Conservation (phyloP, 768 basidiomycete species). For the Mycena sanguinolenta region DNA sequence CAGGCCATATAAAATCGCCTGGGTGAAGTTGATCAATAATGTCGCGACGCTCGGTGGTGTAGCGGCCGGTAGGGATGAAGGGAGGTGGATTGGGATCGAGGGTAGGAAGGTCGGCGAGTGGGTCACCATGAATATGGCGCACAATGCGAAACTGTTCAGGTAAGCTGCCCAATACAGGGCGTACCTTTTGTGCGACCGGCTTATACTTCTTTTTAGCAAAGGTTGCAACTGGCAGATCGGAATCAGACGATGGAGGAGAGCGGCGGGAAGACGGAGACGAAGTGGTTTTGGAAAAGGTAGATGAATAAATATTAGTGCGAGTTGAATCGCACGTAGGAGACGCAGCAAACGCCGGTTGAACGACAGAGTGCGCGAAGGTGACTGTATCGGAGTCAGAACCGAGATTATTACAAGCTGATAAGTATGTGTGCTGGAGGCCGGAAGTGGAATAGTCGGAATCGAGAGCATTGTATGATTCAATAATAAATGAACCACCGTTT, state of each 20-base stretch:
- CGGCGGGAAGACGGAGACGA: neutral
- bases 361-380: neutral
- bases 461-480: neutral
- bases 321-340: constrained; percentile 1
- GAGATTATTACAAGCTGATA: neutral
- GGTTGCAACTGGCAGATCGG: neutral
- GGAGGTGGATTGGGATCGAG: constrained; percentile 26
- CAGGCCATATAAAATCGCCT: constrained; percentile 29
- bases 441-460: neutral
- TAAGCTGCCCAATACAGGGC: constrained; percentile 30
- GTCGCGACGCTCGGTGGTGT: constrained; percentile 20
- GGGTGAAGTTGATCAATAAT: constrained; percentile 18
- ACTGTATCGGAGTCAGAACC: neutral
- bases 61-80: constrained; percentile 22
- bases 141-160: constrained; percentile 39
- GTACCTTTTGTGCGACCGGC: too few relatives aligned
- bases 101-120: constrained; percentile 18
- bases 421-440: neutral
- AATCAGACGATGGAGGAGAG: neutral
- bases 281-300: neutral
- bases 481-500: neutral
- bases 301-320: too few relatives aligned
- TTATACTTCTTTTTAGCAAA: too few relatives aligned
- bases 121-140: constrained; percentile 34
- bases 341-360: constrained; percentile 7